Percentiles rank a stretch among this genome's conserved stretches.
Evolutionary conservation across 352 stramenopile species (phyloP).

Genomic region (Hyaloperonospora brassicae): DNA sequence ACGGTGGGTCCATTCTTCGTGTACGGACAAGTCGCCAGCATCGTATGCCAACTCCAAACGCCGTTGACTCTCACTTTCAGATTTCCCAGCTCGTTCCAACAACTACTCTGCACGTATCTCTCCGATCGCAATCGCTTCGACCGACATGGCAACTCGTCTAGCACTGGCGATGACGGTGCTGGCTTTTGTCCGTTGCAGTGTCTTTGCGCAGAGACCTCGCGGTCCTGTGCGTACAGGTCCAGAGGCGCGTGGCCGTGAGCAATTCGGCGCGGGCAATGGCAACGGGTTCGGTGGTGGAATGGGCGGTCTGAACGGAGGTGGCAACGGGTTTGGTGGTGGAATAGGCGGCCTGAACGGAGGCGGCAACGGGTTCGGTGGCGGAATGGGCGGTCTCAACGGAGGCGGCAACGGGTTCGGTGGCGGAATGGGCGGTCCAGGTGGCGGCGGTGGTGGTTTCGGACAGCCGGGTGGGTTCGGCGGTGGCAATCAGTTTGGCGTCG

Average conservation of each 20-base stretch:
- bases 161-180: constrained; percentile 14
- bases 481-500: constrained; percentile 5
- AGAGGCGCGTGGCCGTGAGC: constrained; percentile 11
- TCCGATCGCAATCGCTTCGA: background rate
- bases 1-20: no score
- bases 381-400: constrained; percentile 1
- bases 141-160: constrained; percentile 17
- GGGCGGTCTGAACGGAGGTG: constrained; percentile 4
- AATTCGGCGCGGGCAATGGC: constrained; percentile 12
- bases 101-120: background rate
- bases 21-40: no score
- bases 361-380: constrained; percentile 2
- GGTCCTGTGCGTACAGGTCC: constrained; percentile 11
- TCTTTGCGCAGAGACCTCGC: constrained; percentile 17
- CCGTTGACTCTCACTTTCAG: constrained; percentile 10
- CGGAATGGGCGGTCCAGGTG: constrained; percentile 7
- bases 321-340: constrained; percentile 5
- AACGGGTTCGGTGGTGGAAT: constrained; percentile 4
- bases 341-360: constrained; percentile 1
- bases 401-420: constrained; percentile 1
- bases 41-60: background rate
- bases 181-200: constrained; percentile 9
- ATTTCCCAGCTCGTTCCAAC: constrained; percentile 8
- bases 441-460: constrained; percentile 6
- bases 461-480: constrained; percentile 2